phyloP scores from a whole-genome alignment of 2,329 filamentous ascomycete species.

The Ophiocordyceps camponoti-leonardi region DNA sequence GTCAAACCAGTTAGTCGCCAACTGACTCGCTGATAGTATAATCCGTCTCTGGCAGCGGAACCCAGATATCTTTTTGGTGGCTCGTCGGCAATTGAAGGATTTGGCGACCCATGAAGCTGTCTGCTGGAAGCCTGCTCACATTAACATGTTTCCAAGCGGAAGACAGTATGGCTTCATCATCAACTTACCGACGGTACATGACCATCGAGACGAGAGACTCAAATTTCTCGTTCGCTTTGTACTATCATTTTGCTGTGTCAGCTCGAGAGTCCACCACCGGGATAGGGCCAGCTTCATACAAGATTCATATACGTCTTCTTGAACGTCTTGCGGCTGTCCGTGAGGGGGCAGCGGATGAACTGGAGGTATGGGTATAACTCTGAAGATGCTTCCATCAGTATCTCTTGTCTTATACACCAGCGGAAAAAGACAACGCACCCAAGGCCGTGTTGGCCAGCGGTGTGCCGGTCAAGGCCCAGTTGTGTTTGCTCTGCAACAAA shows the following conservation, averaged over 20 bases:
- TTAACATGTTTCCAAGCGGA: background rate
- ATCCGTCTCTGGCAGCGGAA: constrained; percentile 12
- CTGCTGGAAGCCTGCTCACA: constrained; percentile 8
- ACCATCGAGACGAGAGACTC: constrained; percentile 7
- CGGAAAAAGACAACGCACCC: constrained; percentile 8
- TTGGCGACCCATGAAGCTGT: constrained; percentile 9
- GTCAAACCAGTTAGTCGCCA: background rate
- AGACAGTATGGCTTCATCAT: background rate
- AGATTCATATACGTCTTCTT: constrained; percentile 4
- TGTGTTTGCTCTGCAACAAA: constrained; percentile 10
- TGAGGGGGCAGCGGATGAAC: constrained; percentile 11
- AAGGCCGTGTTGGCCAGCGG: constrained; percentile 14
- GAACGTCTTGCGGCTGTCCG: constrained; percentile 2
- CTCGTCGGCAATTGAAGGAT: constrained; percentile 10
- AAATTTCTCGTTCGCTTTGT: constrained; percentile 4
- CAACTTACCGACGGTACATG: constrained; percentile 13
- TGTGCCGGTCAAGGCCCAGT: constrained; percentile 19
- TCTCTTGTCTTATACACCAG: background rate
- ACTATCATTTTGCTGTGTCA: constrained; percentile 1
- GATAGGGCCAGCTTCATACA: constrained; percentile 1
- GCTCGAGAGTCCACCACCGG: background rate
- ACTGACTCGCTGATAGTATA: constrained; percentile 9
- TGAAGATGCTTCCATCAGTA: constrained; percentile 3
- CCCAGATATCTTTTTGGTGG: constrained; percentile 5
- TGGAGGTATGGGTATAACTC: constrained; percentile 19